Evolutionary conservation across 164 flowering plant species (phyloP), one percentile per base, ranked within the genome.

Genomic region (Nymphaea colorata): DNA sequence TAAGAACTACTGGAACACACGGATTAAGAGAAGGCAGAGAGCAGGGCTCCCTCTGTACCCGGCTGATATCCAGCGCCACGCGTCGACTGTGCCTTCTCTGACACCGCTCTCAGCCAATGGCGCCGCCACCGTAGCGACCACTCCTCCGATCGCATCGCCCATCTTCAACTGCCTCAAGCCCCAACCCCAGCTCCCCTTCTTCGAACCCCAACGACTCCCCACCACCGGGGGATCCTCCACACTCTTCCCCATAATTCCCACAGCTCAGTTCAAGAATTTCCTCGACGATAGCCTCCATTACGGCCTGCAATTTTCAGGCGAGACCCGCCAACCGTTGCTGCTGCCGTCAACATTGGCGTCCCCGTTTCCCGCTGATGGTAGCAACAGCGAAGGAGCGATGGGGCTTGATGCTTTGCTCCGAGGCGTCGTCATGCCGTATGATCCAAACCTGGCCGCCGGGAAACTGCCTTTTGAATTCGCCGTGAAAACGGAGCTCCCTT

Each of bases 1-100:
- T 12, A 85, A 85, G 80, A 88, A 88, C 66, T 88, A 81, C 71
- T 88, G 93, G 93, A 88, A 88, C 72, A 88, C 93, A 0, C 75
- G 93, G 60, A 74, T 79, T 41, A 85, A 85, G 74, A 61, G 88
- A 8, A 73, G 83, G 6, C 81, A 79, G 36, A 77, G 88, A 2
- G 79, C 80, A 18, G 86, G 86, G 3, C 68, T 85, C 42, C 84
- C 88, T 3, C 75, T 85, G 15, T 83, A 85, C 68, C 86, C 88
- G 12, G 76, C 77, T 0, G 84, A 79, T 41, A 74, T 83, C n/a
- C 75, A 76, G 53, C 44, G 69, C 18, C 71, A 65, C 47, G 61
- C 70, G 4, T 17, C 42, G n/a, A 63, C 42, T 60, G 42, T 4
- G 36, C 61, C 71, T 18, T 15, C 66, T 14, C 68, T 68, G 59